Evolutionary conservation across 441 rosid genomes (phyloP), one percentile per base, ranked within the genome.

Genomic region (Hura crepitans): DNA sequence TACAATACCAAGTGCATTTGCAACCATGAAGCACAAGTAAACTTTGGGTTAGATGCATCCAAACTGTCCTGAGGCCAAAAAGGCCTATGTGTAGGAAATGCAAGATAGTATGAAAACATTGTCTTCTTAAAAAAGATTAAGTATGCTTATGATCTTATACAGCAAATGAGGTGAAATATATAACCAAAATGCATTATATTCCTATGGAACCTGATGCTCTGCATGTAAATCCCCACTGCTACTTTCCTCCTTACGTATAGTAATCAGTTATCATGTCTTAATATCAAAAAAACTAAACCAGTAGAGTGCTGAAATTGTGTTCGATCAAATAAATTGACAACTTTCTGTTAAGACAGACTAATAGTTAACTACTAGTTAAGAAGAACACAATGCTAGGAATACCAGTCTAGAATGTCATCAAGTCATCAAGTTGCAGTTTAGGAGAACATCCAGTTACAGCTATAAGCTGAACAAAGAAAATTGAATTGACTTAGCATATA

Each of bases 401-500:
- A 30, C 60, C 46, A 49, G 64, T 57, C 30, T 22, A 45, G 47
- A 59, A 71, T 66, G 6, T 43, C 66, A 66, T 27, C 53, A 39
- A 50, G 37, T 12, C 33, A 46, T 66, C 10, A 4, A 72, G 53
- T 47, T 22, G n/a, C 39, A 43, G 43, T 18, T 49, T 58, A 49
- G 66, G 68, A 43, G 12, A 22, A 53, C 2, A 62, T 20, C 14
- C 27, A 25, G 1, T 46, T 54, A 15, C 53, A 71, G 35, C 10
- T 23, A 53, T 9, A 72, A 62, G 47, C 66, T 31, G 10, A n/a
- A 54, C 54, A 23, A 65, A 53, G 62, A 55, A 46, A 64, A 43
- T 17, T 25, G 62, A 60, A 67, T 69, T 73, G 55, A 28, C 15
- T 35, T 49, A 27, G 67, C 50, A 76, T 62, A 61, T 33, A 59